phyloP scores from a whole-genome alignment of 495 filamentous ascomycete species.

The Choiromyces venosus region DNA sequence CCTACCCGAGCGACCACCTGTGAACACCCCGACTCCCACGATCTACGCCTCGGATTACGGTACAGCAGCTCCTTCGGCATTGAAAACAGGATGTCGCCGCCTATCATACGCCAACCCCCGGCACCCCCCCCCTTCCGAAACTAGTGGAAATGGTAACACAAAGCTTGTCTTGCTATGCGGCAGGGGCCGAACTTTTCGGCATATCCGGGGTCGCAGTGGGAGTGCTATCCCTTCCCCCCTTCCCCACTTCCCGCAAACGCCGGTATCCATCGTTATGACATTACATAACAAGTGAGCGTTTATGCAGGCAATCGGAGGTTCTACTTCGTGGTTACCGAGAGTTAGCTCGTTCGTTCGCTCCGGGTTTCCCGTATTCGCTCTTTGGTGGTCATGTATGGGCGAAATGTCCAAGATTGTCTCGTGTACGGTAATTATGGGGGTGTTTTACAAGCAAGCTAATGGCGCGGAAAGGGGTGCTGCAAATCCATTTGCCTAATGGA shows the following conservation, averaged over 20 bases:
- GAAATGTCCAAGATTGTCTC: too few species aligned
- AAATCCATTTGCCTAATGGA: too few species aligned
- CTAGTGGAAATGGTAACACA: background rate
- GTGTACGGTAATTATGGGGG: too few species aligned
- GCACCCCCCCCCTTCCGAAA: background rate
- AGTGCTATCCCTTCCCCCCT: background rate
- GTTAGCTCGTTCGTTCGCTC: too few species aligned
- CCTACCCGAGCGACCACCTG: background rate
- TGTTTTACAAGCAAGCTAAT: too few species aligned
- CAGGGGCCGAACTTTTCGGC: background rate
- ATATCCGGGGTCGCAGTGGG: background rate
- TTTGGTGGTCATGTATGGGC: too few species aligned
- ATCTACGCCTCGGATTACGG: background rate
- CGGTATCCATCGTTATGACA: too few species aligned
- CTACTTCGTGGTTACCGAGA: too few species aligned
- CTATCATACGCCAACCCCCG: background rate
- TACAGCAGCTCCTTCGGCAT: background rate
- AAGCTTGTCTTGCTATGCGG: background rate
- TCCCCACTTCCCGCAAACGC: background rate
- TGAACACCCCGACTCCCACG: background rate
- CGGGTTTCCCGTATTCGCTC: too few species aligned
- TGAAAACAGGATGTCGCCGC: background rate
- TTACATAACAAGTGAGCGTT: too few species aligned
- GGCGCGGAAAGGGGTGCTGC: too few species aligned
- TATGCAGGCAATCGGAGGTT: too few species aligned